Base-by-base conservation (phyloP, 2,329 filamentous ascomycete genomes). In the Aspergillus sp. region DNA sequence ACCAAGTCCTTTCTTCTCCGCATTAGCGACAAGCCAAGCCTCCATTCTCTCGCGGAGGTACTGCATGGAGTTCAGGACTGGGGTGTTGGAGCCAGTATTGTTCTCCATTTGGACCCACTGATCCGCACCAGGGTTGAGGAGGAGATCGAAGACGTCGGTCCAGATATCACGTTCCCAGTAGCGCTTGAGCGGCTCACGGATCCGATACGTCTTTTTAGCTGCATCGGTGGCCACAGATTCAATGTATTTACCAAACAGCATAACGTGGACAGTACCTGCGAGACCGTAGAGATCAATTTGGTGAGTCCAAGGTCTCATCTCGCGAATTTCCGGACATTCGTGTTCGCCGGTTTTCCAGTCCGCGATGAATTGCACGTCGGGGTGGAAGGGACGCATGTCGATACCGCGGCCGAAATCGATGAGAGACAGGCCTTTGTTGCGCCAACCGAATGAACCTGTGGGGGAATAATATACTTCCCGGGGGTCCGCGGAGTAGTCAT, bases 81-180 rank as follows among this genome's bases (percentile, higher is more conserved):
- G 93, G 82, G 97, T 82, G 33, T 40, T 33, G 1, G 56, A 48
- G 34, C 51, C 15, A 11, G 15, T 7, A 2, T n/a, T 54, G 6
- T 61, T 56, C 3, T 93, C 92, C 1, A 70, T 78, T 9, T 83
- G 83, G n/a, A 84, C 74, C 74, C 87, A 86, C 57, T 80, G 82
- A 2, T 83, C 81, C 3, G 66, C 65, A 9, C 68, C 66, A 0
- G 93, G 93, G 73, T 99, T 99, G 44, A 99, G 80, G 63, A 98
- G 77, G 58, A 98, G 68, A 63, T 93, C 89, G 73, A 99, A 96
- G 48, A 89, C 87, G 59, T 89, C 86, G 2, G 72, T 77, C 95
- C 95, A 99, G 45, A 98, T 85, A 50, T 96, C 92, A 49, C 87
- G 89, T 80, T 98, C 93, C 95, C 95, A 99, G 76, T 99, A 99